Percentiles rank a stretch among this genome's conserved stretches.
Conservation (phyloP, 495 filamentous ascomycete genomes). For the Neurospora pannonica region DNA sequence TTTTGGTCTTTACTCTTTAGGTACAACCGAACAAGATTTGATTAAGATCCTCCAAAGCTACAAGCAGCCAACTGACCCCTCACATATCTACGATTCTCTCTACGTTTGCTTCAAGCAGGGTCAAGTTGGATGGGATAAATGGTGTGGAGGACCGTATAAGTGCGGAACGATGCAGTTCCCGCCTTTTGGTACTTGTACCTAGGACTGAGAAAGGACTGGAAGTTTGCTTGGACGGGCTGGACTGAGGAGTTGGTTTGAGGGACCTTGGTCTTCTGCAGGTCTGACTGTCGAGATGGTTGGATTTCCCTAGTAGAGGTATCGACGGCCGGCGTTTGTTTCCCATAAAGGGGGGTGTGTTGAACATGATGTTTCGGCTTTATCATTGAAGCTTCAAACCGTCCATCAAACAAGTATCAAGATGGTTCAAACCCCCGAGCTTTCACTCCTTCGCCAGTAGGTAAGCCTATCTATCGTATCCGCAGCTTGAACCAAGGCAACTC, state of each 20-base stretch:
- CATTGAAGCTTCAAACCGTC: too few relatives aligned
- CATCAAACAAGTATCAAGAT: too few relatives aligned
- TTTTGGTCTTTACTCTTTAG: background rate
- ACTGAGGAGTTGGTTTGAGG: background rate
- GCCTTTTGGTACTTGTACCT: background rate
- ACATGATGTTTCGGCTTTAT: too few relatives aligned
- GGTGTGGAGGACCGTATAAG: background rate
- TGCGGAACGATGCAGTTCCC: background rate
- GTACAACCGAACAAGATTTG: background rate
- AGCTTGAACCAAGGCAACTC: too few relatives aligned
- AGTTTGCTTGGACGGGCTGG: background rate
- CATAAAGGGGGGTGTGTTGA: too few relatives aligned
- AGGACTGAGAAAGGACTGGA: background rate
- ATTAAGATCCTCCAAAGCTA: background rate
- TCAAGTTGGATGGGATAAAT: background rate
- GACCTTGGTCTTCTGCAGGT: too few relatives aligned
- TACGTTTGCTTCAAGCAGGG: background rate
- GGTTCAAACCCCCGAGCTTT: too few relatives aligned
- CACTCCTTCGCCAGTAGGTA: too few relatives aligned
- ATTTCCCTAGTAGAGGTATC: too few relatives aligned
- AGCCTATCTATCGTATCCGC: too few relatives aligned
- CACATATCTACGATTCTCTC: background rate
- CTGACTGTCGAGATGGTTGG: too few relatives aligned
- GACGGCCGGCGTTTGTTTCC: too few relatives aligned
- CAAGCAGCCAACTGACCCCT: background rate